Percentiles rank a stretch among this genome's conserved stretches.
phyloP scores from a whole-genome alignment of 2,329 filamentous ascomycete genomes.

The Boeremia lycopersici region DNA sequence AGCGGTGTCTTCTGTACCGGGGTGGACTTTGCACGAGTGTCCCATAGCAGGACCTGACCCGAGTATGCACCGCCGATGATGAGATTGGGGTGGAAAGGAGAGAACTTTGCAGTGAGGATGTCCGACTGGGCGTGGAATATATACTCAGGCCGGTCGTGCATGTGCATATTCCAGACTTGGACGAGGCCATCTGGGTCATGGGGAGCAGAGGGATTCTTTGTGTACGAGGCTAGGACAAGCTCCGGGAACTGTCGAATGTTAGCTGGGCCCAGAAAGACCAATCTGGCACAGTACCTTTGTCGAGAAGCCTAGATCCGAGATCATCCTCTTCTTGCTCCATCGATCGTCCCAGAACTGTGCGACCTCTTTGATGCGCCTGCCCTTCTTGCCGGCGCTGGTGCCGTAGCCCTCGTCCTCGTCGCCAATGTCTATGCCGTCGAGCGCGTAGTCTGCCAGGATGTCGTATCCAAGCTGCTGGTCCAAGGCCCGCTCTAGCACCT shows the following conservation, averaged over 20 bases:
- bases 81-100: constrained; percentile 96
- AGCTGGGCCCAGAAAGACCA: constrained; percentile 13
- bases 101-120: constrained; percentile 93
- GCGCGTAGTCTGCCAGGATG: constrained; percentile 90
- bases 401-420: constrained; percentile 79
- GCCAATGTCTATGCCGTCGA: constrained; percentile 76
- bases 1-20: constrained; percentile 96
- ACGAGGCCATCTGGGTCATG: constrained; percentile 93
- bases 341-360: constrained; percentile 93
- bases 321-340: constrained; percentile 97
- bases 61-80: constrained; percentile 97
- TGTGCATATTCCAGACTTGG: constrained; percentile 95
- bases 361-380: constrained; percentile 80
- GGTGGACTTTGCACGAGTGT: constrained; percentile 80
- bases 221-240: constrained; percentile 91
- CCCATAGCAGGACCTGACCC: constrained; percentile 95
- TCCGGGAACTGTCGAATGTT: constrained; percentile 71
- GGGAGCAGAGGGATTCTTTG: constrained; percentile 93
- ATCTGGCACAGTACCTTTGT: constrained; percentile 65
- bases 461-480: constrained; percentile 97
- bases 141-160: constrained; percentile 93
- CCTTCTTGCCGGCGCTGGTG: constrained; percentile 72
- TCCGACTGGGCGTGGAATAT: constrained; percentile 96
- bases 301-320: constrained; percentile 94
- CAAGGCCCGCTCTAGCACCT: constrained; percentile 93